Conservation (phyloP, 306 rosid species). For the Lathyrus sativus region DNA sequence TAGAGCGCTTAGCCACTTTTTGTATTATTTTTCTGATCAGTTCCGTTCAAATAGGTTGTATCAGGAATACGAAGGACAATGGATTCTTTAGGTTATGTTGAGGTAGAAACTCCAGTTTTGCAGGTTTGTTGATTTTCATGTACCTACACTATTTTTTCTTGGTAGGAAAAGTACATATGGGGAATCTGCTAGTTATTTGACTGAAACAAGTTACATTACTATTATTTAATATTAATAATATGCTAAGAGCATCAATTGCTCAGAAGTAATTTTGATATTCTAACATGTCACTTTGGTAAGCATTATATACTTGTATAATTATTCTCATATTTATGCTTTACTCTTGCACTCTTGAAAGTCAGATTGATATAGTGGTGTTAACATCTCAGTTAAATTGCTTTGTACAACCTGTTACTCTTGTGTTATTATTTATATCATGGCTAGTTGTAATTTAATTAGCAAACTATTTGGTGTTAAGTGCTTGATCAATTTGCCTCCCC, state of each 20-base stretch:
- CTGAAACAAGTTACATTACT: neutral
- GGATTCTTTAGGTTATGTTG: constrained; percentile 85
- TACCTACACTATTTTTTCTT: constrained; percentile 18
- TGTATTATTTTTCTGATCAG: constrained; percentile 20
- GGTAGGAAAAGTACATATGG: neutral
- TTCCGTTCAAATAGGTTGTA: constrained; percentile 59
- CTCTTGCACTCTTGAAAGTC: constrained; percentile 16
- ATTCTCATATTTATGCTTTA: constrained; percentile 20
- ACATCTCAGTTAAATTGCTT: constrained; percentile 20
- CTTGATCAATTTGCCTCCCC: neutral
- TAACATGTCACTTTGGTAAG: constrained; percentile 9
- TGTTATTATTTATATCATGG: neutral
- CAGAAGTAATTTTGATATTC: constrained; percentile 13
- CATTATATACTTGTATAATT: constrained; percentile 19
- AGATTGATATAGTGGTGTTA: constrained; percentile 19
- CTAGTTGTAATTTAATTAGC: constrained; percentile 1
- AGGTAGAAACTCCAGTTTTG: constrained; percentile 97
- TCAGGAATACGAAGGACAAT: constrained; percentile 85
- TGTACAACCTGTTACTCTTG: neutral
- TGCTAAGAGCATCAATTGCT: constrained; percentile 3
- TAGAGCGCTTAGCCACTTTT: constrained; percentile 15
- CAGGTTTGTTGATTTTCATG: constrained; percentile 65
- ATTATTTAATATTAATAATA: constrained; percentile 26
- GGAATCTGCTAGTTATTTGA: constrained; percentile 29
- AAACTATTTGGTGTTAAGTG: constrained; percentile 17